These are phyloP conservation scores for Penicillium goetzii DNA, from an alignment of 495 filamentous ascomycete genomes.

Conservation along the genomic window DNA sequence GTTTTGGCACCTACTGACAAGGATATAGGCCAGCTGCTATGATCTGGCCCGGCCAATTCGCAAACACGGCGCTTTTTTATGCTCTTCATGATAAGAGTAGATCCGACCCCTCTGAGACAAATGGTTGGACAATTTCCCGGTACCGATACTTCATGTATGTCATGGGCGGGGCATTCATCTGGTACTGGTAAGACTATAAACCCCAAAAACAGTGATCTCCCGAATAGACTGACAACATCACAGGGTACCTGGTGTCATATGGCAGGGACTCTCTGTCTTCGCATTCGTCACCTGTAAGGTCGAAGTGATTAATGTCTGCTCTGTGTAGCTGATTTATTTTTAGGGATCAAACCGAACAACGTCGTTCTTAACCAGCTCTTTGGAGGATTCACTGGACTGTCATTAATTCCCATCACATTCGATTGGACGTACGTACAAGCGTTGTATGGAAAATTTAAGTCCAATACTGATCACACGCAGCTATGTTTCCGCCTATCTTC, in stretches of 20 bases:
- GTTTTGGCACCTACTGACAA: neutral
- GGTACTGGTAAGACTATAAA: slow-evolving; percentile 45
- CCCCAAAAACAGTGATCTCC: neutral
- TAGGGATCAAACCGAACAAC: slow-evolving; percentile 57
- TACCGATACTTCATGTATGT: slow-evolving; percentile 60
- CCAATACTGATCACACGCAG: slow-evolving; percentile 11
- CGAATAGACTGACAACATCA: neutral
- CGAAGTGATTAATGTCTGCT: neutral
- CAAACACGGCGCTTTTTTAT: slow-evolving; percentile 38
- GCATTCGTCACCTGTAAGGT: slow-evolving; percentile 61
- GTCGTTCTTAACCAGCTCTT: slow-evolving; percentile 64
- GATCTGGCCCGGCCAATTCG: slow-evolving; percentile 39
- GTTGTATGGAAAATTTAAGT: neutral
- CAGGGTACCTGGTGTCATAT: slow-evolving; percentile 60
- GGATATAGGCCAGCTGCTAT: slow-evolving; percentile 36
- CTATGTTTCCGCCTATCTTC: slow-evolving; percentile 58
- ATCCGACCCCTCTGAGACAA: slow-evolving; percentile 46
- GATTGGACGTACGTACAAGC: slow-evolving; percentile 57
- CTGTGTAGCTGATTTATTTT: neutral
- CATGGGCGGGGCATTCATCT: slow-evolving; percentile 49
- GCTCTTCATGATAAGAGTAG: slow-evolving; percentile 49
- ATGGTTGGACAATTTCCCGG: slow-evolving; percentile 59
- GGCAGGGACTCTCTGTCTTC: slow-evolving; percentile 61
- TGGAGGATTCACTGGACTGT: slow-evolving; percentile 59
- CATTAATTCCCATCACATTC: slow-evolving; percentile 63